Conservation (phyloP, 495 filamentous ascomycete species). For the Penicillium samsonianum region DNA sequence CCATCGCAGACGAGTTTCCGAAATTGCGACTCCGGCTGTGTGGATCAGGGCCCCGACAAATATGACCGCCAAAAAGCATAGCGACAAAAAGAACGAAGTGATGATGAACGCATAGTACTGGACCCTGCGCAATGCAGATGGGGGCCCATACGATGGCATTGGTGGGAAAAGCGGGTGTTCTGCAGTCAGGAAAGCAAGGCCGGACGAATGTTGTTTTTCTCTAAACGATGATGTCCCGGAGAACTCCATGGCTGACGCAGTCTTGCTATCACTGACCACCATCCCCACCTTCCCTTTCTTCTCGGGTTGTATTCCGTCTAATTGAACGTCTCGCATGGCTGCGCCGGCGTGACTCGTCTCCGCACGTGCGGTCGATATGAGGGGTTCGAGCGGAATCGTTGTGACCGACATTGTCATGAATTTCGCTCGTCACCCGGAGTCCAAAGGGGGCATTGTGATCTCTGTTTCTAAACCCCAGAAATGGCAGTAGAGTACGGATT, state of each 20-base stretch:
- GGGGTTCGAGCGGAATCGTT: constrained; percentile 12
- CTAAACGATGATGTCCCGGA: not conserved
- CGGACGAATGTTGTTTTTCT: constrained; percentile 4
- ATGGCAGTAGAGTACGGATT: not conserved
- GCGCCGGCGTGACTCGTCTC: constrained; percentile 11
- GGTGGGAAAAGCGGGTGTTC: constrained; percentile 83
- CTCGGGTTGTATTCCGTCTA: not conserved
- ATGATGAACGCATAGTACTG: constrained; percentile 62
- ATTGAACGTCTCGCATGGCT: not conserved
- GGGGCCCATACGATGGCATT: constrained; percentile 78
- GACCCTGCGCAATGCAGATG: constrained; percentile 61
- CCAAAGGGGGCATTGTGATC: constrained; percentile 2
- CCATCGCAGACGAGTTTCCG: constrained; percentile 47
- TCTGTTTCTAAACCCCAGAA: not conserved
- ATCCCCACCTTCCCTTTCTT: not conserved
- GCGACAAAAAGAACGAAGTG: constrained; percentile 71
- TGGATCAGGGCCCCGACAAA: constrained; percentile 71
- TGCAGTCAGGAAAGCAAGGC: constrained; percentile 1
- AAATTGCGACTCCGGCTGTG: constrained; percentile 53
- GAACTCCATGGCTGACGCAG: not conserved
- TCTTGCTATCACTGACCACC: not conserved
- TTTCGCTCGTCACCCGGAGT: constrained; percentile 1
- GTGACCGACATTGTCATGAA: constrained; percentile 8
- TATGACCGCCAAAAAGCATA: constrained; percentile 73
- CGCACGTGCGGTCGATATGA: constrained; percentile 11